phyloP scores from a whole-genome alignment of 768 basidiomycete species.

The Hemileccinum rubropunctum region DNA sequence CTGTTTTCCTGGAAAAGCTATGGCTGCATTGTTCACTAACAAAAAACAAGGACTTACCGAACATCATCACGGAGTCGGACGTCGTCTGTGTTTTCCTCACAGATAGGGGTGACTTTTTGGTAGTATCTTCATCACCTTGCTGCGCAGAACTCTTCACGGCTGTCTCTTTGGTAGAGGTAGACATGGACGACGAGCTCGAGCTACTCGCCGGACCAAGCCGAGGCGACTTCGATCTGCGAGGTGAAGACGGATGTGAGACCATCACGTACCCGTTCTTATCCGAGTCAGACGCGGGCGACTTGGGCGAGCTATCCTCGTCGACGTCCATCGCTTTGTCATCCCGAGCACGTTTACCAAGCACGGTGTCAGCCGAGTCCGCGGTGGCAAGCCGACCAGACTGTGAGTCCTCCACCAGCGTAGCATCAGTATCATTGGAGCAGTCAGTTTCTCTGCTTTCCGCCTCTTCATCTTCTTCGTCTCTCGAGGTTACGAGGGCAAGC shows the following conservation, averaged over 20 bases:
- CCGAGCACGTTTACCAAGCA: conserved; percentile 69
- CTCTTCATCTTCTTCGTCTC: conserved; percentile 87
- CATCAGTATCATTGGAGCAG: conserved; percentile 84
- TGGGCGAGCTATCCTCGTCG: conserved; percentile 39
- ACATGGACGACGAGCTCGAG: conserved; percentile 28
- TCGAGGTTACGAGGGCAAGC: conserved; percentile 84
- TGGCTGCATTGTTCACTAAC: not conserved
- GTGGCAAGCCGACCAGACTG: conserved; percentile 29
- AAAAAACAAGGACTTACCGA: conserved; percentile 50
- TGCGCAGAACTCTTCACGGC: conserved; percentile 27
- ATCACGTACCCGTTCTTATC: conserved; percentile 45
- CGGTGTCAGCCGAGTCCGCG: conserved; percentile 42
- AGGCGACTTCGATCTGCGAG: conserved; percentile 36
- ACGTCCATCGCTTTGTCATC: conserved; percentile 54
- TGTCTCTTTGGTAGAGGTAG: conserved; percentile 27
- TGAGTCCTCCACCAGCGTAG: conserved; percentile 81
- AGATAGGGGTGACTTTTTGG: conserved; percentile 56
- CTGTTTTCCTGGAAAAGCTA: conserved; percentile 66
- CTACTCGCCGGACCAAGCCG: conserved; percentile 29
- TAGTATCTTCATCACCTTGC: conserved; percentile 20
- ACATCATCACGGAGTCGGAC: conserved; percentile 85
- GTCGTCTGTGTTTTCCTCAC: conserved; percentile 49
- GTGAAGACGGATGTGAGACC: conserved; percentile 37
- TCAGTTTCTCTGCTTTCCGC: conserved; percentile 70
- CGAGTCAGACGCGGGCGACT: conserved; percentile 27